Conservation (phyloP, 1,284 basidiomycete genomes). For the Trichosporon faecale region DNA sequence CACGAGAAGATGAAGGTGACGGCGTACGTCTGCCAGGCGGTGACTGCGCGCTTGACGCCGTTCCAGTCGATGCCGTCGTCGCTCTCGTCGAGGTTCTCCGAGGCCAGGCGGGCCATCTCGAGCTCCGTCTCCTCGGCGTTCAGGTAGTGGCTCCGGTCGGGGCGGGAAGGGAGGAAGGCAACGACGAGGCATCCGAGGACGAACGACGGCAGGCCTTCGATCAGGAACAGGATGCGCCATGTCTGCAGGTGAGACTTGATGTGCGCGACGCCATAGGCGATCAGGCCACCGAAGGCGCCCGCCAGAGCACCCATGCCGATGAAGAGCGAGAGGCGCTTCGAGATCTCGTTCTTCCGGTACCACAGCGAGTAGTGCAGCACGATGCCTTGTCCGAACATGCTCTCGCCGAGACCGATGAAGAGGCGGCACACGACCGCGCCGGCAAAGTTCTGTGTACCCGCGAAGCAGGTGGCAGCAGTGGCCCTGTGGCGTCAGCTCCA, state of each 20-base stretch:
- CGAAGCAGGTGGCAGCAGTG: conserved; percentile 50
- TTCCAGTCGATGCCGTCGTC: conserved; percentile 33
- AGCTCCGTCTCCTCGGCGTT: conserved; percentile 65
- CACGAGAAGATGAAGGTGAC: conserved; percentile 56
- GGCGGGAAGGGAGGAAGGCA: conserved; percentile 66
- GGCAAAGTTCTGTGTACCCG: conserved; percentile 40
- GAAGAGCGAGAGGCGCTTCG: conserved; percentile 28
- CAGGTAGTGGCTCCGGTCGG: conserved; percentile 67
- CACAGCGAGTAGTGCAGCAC: conserved; percentile 33
- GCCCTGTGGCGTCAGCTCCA: not conserved
- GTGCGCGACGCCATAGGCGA: conserved; percentile 20
- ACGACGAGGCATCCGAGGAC: conserved; percentile 63
- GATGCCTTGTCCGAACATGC: conserved; percentile 48
- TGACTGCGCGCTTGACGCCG: conserved; percentile 59
- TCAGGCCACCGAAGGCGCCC: conserved; percentile 23
- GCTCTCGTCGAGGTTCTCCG: conserved; percentile 64
- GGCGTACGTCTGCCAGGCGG: conserved; percentile 55
- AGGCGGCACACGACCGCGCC: conserved; percentile 49
- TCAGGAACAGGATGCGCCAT: conserved; percentile 17
- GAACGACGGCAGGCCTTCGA: conserved; percentile 44
- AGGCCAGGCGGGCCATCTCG: conserved; percentile 52
- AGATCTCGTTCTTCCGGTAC: conserved; percentile 32
- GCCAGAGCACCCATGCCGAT: conserved; percentile 28
- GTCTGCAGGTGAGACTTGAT: conserved; percentile 12
- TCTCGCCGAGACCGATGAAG: conserved; percentile 51